phyloP scores from a whole-genome alignment of 306 rosid species.

The Myrica gale region DNA sequence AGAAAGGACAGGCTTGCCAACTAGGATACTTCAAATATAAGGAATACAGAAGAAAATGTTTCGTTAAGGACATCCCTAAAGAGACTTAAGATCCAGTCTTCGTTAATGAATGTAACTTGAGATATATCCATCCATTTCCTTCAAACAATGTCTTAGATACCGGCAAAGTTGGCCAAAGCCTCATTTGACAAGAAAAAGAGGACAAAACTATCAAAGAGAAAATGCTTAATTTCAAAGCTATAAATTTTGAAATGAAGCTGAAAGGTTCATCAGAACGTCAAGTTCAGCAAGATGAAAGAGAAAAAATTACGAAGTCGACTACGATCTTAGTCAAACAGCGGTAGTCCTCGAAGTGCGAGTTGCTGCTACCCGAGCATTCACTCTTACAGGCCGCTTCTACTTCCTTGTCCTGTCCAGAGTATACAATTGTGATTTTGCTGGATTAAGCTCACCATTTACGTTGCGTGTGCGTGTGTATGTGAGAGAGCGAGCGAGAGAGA shows the following conservation, averaged over 20 bases:
- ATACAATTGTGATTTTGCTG: neutral
- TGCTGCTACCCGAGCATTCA: conserved; percentile 9
- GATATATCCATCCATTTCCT: neutral
- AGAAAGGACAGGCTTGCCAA: neutral
- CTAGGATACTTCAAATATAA: neutral
- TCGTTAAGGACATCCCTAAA: neutral
- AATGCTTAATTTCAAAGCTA: too few relatives aligned
- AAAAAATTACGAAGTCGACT: conserved; percentile 27
- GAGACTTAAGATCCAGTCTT: neutral
- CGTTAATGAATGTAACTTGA: neutral
- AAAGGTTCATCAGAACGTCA: neutral
- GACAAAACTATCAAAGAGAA: too few relatives aligned
- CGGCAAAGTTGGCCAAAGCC: too few relatives aligned
- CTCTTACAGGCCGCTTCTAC: conserved; percentile 1
- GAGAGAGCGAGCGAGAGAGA: neutral
- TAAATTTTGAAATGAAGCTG: neutral
- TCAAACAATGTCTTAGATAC: neutral
- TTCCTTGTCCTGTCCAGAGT: conserved; percentile 15
- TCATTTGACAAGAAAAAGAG: too few relatives aligned
- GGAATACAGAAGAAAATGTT: neutral
- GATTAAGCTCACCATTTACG: neutral
- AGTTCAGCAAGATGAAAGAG: neutral
- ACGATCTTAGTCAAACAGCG: conserved; percentile 35
- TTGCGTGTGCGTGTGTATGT: neutral
- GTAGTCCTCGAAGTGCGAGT: conserved; percentile 25